These are phyloP conservation scores for Westerdykella sp. DNA, from an alignment of 2,329 filamentous ascomycete genomes.

Conservation along the genomic window DNA sequence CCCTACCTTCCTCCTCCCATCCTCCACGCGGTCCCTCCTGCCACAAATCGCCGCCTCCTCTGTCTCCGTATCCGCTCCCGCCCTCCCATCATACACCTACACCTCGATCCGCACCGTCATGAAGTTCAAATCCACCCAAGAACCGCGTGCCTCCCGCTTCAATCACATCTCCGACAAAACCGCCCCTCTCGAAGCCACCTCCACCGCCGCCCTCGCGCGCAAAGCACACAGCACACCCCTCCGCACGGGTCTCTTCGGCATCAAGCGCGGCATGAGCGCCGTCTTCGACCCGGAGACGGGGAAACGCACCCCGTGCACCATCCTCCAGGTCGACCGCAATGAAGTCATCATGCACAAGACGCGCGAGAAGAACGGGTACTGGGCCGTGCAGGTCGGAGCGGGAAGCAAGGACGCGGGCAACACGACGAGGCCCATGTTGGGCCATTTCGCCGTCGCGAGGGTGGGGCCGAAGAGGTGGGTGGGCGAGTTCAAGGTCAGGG, in stretches of 20 bases:
- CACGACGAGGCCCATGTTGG: conserved; percentile 73
- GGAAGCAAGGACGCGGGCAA: conserved; percentile 70
- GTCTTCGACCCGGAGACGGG: conserved; percentile 73
- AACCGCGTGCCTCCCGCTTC: conserved; percentile 47
- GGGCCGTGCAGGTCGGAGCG: conserved; percentile 80
- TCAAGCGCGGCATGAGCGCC: conserved; percentile 95
- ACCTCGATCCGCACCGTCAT: conserved; percentile 39
- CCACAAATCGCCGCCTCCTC: conserved; percentile 13
- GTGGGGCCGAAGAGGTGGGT: conserved; percentile 79
- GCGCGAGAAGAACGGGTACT: conserved; percentile 75
- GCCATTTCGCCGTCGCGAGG: conserved; percentile 77
- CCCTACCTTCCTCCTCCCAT: conserved; percentile 24
- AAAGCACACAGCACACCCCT: conserved; percentile 54
- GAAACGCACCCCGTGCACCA: conserved; percentile 75
- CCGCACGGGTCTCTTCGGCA: conserved; percentile 74
- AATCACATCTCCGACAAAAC: conserved; percentile 44
- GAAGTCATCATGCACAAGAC: conserved; percentile 88
- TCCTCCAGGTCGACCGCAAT: conserved; percentile 87
- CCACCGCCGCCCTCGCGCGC: conserved; percentile 54
- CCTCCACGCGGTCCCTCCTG: conserved; percentile 20
- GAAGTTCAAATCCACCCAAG: conserved; percentile 47
- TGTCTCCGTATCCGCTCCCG: conserved; percentile 11
- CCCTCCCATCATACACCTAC: conserved; percentile 8
- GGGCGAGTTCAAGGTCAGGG: conserved; percentile 79
- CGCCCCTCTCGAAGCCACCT: conserved; percentile 49